Percentiles rank a stretch among this genome's conserved stretches.
Evolutionary conservation across 768 basidiomycete species (phyloP).

Genomic region (Exidia glandulosa): DNA sequence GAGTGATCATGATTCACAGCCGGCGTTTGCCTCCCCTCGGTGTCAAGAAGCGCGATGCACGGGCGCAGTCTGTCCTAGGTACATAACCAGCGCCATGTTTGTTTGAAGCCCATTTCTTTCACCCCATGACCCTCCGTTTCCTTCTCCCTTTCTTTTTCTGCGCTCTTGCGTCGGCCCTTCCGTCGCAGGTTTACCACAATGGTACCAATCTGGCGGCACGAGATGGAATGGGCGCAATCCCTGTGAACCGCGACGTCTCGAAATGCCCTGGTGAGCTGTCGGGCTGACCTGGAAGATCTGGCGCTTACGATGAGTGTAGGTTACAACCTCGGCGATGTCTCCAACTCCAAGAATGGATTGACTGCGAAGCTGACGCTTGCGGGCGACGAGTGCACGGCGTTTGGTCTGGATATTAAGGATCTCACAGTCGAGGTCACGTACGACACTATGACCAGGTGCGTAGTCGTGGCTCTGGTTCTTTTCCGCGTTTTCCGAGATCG

Average conservation of each 20-base stretch:
- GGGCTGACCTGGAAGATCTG: neutral
- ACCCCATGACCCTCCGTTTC: no score
- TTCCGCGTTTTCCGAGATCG: neutral
- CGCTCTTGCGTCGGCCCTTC: neutral
- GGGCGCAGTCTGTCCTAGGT: no score
- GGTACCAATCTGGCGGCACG: neutral
- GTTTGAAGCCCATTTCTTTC: no score
- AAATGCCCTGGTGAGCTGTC: neutral
- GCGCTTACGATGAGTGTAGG: constrained; percentile 28
- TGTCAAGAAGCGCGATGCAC: no score
- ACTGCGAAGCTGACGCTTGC: constrained; percentile 43
- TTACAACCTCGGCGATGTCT: constrained; percentile 39
- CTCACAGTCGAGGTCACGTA: constrained; percentile 58
- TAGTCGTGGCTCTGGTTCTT: no score
- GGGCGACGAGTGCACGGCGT: constrained; percentile 51
- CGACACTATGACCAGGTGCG: constrained; percentile 42
- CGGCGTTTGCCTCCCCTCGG: no score
- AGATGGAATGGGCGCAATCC: neutral
- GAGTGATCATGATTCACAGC: no score
- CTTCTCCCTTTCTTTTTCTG: neutral
- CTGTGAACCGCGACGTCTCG: neutral
- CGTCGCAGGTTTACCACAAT: neutral
- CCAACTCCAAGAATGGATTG: constrained; percentile 36
- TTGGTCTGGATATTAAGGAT: constrained; percentile 45
- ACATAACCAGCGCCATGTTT: no score